A percentile compares a stretch with the other conserved stretches of the same genome.
Conservation (phyloP, 2,329 filamentous ascomycete species). For the Claviceps capensis region DNA sequence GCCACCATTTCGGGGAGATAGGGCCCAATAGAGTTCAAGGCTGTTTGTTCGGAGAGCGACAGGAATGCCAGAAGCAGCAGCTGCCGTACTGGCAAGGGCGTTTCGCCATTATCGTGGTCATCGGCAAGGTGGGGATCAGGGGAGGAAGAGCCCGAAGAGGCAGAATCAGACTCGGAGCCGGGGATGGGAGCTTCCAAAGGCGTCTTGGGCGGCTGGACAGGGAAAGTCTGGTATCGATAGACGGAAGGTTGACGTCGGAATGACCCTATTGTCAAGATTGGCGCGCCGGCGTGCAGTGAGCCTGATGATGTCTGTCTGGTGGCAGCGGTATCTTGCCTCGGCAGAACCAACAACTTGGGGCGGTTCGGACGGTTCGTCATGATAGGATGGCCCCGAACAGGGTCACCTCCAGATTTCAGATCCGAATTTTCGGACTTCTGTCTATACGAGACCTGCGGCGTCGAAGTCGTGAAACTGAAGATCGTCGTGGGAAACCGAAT, state of each 20-base stretch:
- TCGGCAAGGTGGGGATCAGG: conserved; percentile 10
- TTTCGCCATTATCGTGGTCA: conserved; percentile 35
- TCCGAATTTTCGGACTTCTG: too few species aligned
- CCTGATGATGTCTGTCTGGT: conserved; percentile 23
- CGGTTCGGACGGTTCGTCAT: conserved; percentile 5
- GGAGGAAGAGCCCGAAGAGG: background rate
- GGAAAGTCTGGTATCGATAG: conserved; percentile 70
- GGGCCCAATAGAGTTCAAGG: conserved; percentile 88
- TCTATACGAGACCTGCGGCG: background rate
- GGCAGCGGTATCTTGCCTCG: background rate
- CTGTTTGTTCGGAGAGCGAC: conserved; percentile 86
- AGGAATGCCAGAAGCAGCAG: conserved; percentile 76
- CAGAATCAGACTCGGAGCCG: conserved; percentile 9
- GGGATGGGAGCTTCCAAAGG: conserved; percentile 33
- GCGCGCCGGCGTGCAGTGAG: conserved; percentile 39
- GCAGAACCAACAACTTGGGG: conserved; percentile 1
- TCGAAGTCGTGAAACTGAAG: background rate
- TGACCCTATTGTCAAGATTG: conserved; percentile 25
- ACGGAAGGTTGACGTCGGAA: conserved; percentile 25
- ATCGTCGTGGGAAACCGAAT: conserved; percentile 1
- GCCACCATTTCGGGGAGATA: conserved; percentile 90
- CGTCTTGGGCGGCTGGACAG: conserved; percentile 56
- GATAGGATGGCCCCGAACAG: background rate
- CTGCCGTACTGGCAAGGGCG: conserved; percentile 71
- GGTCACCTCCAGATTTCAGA: too few species aligned